A percentile compares a stretch with the other conserved stretches of the same genome.
Evolutionary conservation across 163 green algal genomes (phyloP).

Genomic region (Volvox carteri): DNA sequence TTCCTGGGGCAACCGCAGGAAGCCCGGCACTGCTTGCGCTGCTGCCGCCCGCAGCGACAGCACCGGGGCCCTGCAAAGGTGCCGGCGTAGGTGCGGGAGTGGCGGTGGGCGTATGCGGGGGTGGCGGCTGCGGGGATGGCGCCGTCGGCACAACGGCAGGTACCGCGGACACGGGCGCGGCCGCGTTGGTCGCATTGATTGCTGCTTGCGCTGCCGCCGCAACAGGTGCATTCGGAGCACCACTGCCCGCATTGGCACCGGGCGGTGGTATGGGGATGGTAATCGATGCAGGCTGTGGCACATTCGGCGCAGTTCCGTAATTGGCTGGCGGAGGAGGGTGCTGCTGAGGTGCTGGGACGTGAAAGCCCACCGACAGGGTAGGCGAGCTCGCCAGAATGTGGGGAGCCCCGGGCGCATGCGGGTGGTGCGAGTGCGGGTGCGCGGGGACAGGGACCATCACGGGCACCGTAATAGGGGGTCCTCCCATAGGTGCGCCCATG

Average conservation of each 20-base stretch:
- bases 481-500: not conserved
- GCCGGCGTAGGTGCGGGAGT: constrained; percentile 10
- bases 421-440: constrained; percentile 27
- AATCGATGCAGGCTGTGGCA: constrained; percentile 13
- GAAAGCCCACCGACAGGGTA: constrained; percentile 29
- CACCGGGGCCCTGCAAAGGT: not conserved
- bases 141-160: constrained; percentile 14
- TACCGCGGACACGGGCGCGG: constrained; percentile 30
- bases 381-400: constrained; percentile 21
- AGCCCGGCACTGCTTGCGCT: not conserved
- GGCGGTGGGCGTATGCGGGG: constrained; percentile 5
- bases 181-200: constrained; percentile 48
- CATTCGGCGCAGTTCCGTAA: not conserved
- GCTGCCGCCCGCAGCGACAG: constrained; percentile 1
- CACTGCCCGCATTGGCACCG: constrained; percentile 1
- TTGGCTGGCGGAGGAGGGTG: constrained; percentile 11
- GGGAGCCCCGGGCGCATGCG: not conserved
- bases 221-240: constrained; percentile 28
- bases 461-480: not conserved
- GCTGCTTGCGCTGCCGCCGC: constrained; percentile 40
- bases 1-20: not conserved
- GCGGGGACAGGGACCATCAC: not conserved
- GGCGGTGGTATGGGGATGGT: constrained; percentile 21
- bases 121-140: constrained; percentile 20
- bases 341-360: constrained; percentile 24